Evolutionary conservation across 345 rosid species (phyloP).

Genomic region (Sonneratia alba): DNA sequence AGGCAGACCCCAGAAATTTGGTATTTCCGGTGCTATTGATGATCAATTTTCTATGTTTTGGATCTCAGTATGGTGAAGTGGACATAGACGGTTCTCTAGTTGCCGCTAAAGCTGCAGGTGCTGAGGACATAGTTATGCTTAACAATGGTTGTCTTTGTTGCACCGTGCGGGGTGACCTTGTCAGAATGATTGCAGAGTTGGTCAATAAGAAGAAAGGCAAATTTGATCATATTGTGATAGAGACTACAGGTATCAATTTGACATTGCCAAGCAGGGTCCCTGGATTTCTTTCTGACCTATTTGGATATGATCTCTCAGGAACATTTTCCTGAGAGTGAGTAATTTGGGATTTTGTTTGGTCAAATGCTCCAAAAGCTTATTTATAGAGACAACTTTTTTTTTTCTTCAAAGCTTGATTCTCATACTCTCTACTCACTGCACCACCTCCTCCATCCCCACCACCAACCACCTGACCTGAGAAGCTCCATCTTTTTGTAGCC

Average conservation of each 20-base stretch:
- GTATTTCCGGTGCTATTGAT: background rate
- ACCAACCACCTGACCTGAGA: background rate
- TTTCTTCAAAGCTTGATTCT: too few species aligned
- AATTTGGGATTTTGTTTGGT: background rate
- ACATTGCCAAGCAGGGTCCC: background rate
- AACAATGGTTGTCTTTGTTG: conserved; percentile 97
- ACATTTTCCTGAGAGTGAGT: background rate
- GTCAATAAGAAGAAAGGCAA: conserved; percentile 72
- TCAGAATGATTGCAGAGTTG: conserved; percentile 81
- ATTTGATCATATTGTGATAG: conserved; percentile 88
- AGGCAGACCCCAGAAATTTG: background rate
- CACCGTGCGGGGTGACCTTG: conserved; percentile 96
- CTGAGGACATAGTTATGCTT: conserved; percentile 87
- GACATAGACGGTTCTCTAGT: conserved; percentile 95
- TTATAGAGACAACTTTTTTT: too few species aligned
- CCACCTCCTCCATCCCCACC: background rate
- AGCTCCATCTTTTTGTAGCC: background rate
- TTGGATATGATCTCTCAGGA: background rate
- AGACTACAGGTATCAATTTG: conserved; percentile 62
- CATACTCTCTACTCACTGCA: background rate
- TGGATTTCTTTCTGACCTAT: background rate
- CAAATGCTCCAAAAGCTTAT: background rate
- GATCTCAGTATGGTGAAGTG: conserved; percentile 76
- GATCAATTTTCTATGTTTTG: background rate
- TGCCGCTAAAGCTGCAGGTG: conserved; percentile 79